Evolutionary conservation across 192 early-diverging fungal species (phyloP), one percentile per base, ranked within the genome.

Genomic region (Geranomyces variabilis): DNA sequence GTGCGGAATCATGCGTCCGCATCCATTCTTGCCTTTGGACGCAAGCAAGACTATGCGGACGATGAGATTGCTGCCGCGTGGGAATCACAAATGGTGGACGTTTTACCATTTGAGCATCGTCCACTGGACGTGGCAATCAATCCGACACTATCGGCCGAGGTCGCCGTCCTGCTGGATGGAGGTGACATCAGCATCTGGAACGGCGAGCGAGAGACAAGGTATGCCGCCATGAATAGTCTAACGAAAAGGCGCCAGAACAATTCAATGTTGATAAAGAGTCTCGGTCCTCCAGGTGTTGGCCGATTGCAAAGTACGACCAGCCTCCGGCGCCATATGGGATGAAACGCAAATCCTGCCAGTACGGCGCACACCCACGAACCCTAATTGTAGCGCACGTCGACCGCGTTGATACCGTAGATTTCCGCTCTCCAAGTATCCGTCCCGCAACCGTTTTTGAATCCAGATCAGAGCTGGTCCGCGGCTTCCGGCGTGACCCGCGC

Each of bases 131-230:
- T 74, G 22, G 65, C 63, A 22, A 57, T 66, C 64, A 74, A 60
- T 63, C 65, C 72, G n/a, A 41, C 44, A 13, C 2, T 59, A 14
- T n/a, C 65, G 8, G 48, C 22, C 8, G 72, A 74, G 29, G 72
- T 57, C 22, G 72, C 64, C 17, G 26, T 74, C 7, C 31, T 74
- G 15, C 1, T 67, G 31, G 72, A 74, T 24, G 57, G 63, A 5
- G 72, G 72, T 29, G 56, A 67, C 14, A 24, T 74, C 9, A 57
- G 31, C 14, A 22, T 74, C 21, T 74, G 72, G 72, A 60, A 67
- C 34, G 62, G 62, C 9, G 31, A 64, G 19, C 1, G 45, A 21
- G 45, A 55, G 48, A 44, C 48, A 28, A 60, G 31, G 28, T 22
- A 41, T 41, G 36, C 36, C 36, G 10, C 5, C 3, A 10, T 13